Conservation (phyloP, 129 eudicot genomes). For the Rutidosis leptorrhynchoides region DNA sequence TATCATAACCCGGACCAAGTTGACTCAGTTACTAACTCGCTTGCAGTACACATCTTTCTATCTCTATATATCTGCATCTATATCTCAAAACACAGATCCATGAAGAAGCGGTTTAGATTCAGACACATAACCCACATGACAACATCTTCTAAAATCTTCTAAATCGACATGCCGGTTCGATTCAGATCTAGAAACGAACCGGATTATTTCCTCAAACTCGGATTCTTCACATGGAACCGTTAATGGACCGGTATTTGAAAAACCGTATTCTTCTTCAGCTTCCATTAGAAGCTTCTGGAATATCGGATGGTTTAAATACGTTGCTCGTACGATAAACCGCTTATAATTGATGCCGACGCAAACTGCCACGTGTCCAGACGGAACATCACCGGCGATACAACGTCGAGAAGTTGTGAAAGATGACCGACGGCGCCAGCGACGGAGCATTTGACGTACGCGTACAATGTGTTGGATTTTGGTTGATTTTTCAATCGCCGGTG, state of each 20-base stretch:
- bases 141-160: conserved; percentile 37
- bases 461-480: conserved; percentile 60
- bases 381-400: conserved; percentile 45
- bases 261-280: conserved; percentile 86
- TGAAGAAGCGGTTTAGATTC: conserved; percentile 57
- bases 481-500: conserved; percentile 42
- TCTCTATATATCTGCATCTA: neutral
- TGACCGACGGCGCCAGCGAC: conserved; percentile 56
- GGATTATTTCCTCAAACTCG: conserved; percentile 57
- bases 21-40: conserved; percentile 8
- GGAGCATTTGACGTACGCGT: conserved; percentile 61
- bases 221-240: conserved; percentile 74
- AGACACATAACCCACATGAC: conserved; percentile 42
- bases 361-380: conserved; percentile 87
- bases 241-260: conserved; percentile 54
- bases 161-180: conserved; percentile 22
- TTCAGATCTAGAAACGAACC: conserved; percentile 40
- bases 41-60: neutral
- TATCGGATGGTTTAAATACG: conserved; percentile 69
- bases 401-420: conserved; percentile 18
- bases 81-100: conserved; percentile 34
- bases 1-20: conserved; percentile 29
- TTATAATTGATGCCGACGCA: conserved; percentile 53
- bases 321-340: conserved; percentile 59
- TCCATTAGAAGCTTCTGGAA: conserved; percentile 52